Evolutionary conservation across 148 eudicot genomes (phyloP), one percentile per base, ranked within the genome.

Genomic region (Camellia sinensis): DNA sequence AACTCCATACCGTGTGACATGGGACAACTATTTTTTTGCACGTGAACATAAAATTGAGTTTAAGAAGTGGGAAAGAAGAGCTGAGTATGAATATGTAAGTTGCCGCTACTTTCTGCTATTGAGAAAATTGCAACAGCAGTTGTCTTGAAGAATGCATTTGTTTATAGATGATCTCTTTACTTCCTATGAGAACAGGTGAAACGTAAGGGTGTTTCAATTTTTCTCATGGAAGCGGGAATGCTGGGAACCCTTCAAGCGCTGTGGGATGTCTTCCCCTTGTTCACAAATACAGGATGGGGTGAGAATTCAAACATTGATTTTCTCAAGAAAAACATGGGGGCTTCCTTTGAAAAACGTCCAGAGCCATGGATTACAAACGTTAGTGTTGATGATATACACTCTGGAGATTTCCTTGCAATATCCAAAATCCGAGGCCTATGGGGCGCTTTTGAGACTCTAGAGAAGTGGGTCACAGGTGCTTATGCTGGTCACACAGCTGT

Each of bases 391-490:
- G 98, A 92, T 70, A 94, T 97, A 43, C 94, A 92, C 53, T 92
- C 99, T 66, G 99, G 99, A 77, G 99, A 97, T 81, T 90, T 97
- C 71, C 92, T 97, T 75, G 99, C 91, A 61, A 81, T 97, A 84
- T 97, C 99, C 5, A 97, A 94, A 85, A 94, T 97, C 40, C 92
- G 99, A 64, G 99, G 99, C 7, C 88, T 90, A 8, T 94, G 98
- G 98, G 99, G 98, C 81, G 99, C 87, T 74, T 97, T 96, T 89
- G 98, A 97, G 95, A 94, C 93, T 56, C 73, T 97, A 78, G 99
- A 94, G 89, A 97, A 97, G 81, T 97, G 99, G 99, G 99, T 92
- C 48, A 86, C 94, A 9, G 98, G 98, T 83, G 83, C 98, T 66
- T 97, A 91, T 92, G 98, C 99, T 15, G 99, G 99, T 72, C 99